Base-by-base conservation (phyloP, 2,329 filamentous ascomycete genomes). In the Colletotrichum tropicale region DNA sequence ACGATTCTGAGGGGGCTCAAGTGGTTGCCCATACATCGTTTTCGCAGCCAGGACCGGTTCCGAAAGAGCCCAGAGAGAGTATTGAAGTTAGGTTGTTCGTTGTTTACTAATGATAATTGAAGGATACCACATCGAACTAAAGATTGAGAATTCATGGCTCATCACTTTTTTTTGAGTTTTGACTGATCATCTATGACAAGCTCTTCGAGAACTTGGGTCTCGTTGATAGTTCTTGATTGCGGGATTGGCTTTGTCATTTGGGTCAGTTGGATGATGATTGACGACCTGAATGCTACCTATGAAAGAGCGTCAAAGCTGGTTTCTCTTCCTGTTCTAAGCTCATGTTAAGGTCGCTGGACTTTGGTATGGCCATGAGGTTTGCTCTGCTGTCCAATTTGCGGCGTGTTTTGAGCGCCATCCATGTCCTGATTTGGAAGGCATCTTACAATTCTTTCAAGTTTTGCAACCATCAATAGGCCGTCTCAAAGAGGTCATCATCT, bases 21-120 rank as follows among this genome's bases (percentile, higher is more conserved):
- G 70, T 71, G 16, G 70, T 71, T 2, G 70, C 61, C 3, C 70
- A 71, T 16, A 71, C 70, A 13, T 71, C 70, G 0, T 71, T 66
- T 9, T 6, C 70, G 7, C 34, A 32, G 13, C 70, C 52, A 9
- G 70, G 70, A 15, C 70, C 48, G 12, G 48, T 15, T 10, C 70
- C 61, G n/a, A 43, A 38, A 16, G 70, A 71, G 62, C 62, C 70
- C 2, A 26, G 70, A n/a, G 70, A 71, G 34, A 66, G 61, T 24
- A 61, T 71, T 21, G 70, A 71, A 64, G 70, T 71, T 10, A 66
- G 62, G 6, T 34, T 66, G 52, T 71, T 71, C 16, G 62, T 71
- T 24, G 34, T 70, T 26, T 64, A 70, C 34, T 62, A 4, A 70
- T 9, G 4, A 60, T n/a, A n/a, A 67, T 24, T 48, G 32, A 34